phyloP scores from a whole-genome alignment of 2,329 filamentous ascomycete genomes.

The Microdochium trichocladiopsis region DNA sequence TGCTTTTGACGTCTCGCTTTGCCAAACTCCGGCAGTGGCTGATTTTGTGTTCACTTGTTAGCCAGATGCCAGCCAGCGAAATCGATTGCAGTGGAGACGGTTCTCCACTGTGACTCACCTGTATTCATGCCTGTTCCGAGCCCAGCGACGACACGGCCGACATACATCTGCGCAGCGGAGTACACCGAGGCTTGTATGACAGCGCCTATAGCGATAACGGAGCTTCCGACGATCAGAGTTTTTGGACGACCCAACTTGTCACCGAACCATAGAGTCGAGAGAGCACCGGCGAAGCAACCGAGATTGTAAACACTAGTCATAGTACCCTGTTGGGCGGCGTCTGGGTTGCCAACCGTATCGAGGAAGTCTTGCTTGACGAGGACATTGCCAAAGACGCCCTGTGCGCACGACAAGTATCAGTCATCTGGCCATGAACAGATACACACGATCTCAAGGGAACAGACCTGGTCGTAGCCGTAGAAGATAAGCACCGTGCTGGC shows the following conservation, averaged over 20 bases:
- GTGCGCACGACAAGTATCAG: not conserved
- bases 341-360: conserved; percentile 8
- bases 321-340: conserved; percentile 6
- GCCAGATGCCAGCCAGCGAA: too few species aligned
- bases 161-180: conserved; percentile 8
- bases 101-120: too few species aligned
- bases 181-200: conserved; percentile 9
- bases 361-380: conserved; percentile 17
- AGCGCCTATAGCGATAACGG: conserved; percentile 9
- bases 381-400: conserved; percentile 22
- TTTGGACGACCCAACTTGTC: conserved; percentile 12
- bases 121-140: conserved; percentile 12
- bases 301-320: conserved; percentile 13
- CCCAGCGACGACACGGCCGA: conserved; percentile 8
- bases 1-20: conserved; percentile 12
- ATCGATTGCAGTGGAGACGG: too few species aligned
- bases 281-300: conserved; percentile 11
- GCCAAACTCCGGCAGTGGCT: conserved; percentile 9
- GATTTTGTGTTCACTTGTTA: too few species aligned
- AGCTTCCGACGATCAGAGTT: conserved; percentile 11
- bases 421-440: too few species aligned
- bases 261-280: conserved; percentile 10
- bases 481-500: conserved; percentile 42
- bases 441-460: not conserved
- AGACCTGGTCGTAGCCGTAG: conserved; percentile 35